These are phyloP conservation scores for Cryptosporidium viatorum DNA, from an alignment of 169 alveolate genomes.

Conservation along the genomic window DNA sequence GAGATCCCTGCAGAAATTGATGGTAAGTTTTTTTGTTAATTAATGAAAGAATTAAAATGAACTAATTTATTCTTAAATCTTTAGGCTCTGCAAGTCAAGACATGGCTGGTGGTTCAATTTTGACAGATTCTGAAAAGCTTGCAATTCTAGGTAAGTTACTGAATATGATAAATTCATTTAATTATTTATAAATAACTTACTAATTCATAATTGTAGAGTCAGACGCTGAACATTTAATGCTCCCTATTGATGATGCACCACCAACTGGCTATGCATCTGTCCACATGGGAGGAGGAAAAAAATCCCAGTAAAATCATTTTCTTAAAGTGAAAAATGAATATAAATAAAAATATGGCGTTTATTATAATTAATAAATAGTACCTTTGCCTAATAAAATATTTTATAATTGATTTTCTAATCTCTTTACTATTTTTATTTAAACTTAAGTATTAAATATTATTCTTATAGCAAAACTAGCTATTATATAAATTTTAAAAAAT, in stretches of 20 bases:
- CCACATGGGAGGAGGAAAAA: conserved; percentile 40
- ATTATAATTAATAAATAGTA: conserved; percentile 1
- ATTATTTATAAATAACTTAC: not conserved
- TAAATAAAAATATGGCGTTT: not conserved
- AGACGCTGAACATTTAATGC: conserved; percentile 68
- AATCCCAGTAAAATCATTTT: not conserved
- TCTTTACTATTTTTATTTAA: not conserved
- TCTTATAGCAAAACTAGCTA: not conserved
- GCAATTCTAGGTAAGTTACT: conserved; percentile 73
- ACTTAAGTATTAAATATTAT: not conserved
- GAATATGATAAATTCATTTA: not conserved
- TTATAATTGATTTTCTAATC: not conserved
- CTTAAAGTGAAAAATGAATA: not conserved
- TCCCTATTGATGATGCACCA: conserved; percentile 62
- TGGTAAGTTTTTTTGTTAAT: conserved; percentile 39
- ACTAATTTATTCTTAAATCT: not conserved
- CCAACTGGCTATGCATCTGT: conserved; percentile 70
- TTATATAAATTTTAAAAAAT: too few species aligned
- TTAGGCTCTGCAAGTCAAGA: conserved; percentile 71
- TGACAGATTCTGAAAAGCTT: conserved; percentile 60
- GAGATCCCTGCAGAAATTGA: conserved; percentile 64
- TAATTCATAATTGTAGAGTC: conserved; percentile 20
- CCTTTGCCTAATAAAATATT: not conserved
- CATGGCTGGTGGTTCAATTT: conserved; percentile 19
- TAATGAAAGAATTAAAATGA: not conserved